Base-by-base conservation (phyloP, 2,329 filamentous ascomycete genomes). In the Colletotrichum orchidophilum region DNA sequence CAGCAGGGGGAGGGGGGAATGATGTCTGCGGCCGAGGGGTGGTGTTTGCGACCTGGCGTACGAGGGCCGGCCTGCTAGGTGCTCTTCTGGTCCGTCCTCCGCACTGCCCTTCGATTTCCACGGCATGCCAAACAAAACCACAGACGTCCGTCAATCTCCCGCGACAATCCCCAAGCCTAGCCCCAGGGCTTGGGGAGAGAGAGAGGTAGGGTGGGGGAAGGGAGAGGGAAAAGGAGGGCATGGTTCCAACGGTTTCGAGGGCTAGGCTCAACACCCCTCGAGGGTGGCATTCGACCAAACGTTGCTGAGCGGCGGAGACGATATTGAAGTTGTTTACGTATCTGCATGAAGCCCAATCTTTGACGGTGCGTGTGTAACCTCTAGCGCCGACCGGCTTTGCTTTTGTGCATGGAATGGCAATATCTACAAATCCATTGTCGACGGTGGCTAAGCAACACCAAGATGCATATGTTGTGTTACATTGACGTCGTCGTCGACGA, bases 191-290 rank as follows among this genome's bases (percentile, higher is more conserved):
- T 21, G 29, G 63, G 46, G 13, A 52, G 39, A 33, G 39, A 49
- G 59, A 55, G 58, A 18, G 15, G 12, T n/a, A n/a, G n/a, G n/a
- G n/a, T n/a, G n/a, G 49, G 55, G n/a, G 39, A 26, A 39, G 26
- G 63, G 54, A 53, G 11, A 54, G 33, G 39, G n/a, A n/a, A n/a
- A n/a, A 39, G 50, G 57, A 52, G 57, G 57, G 50, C 27, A 62
- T 50, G 52, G 64, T 63, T 71, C 63, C 64, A 68, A 71, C 64
- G 64, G 69, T 68, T 71, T 71, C 69, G 69, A 59, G 49, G 18
- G 21, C 26, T 24, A 27, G 26, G 50, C n/a, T 42, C 61, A 52
- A 71, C 39, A 46, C 42, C 50, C 64, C 64, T 71, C 52, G 42
- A 68, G 63, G 33, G 64, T 63, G 26, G 58, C 59, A 69, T 59